These are phyloP conservation scores for Neurospora sp. DNA, from an alignment of 495 filamentous ascomycete genomes.

Conservation along the genomic window DNA sequence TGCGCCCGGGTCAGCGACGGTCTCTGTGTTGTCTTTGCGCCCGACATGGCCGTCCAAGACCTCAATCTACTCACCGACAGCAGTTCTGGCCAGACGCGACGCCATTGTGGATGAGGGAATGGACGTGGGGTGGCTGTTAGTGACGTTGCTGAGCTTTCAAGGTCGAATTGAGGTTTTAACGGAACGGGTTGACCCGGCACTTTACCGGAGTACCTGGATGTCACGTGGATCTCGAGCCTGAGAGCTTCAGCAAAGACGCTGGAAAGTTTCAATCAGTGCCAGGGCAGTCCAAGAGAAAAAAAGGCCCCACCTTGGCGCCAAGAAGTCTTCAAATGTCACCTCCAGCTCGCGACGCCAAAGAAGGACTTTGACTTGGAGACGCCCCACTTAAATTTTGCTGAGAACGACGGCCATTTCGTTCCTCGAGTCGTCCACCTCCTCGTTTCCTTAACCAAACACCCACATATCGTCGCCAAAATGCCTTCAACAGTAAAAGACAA, in stretches of 20 bases:
- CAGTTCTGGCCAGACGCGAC: constrained; percentile 86
- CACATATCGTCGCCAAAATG: constrained; percentile 11
- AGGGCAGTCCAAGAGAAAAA: not conserved
- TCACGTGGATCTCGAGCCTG: constrained; percentile 18
- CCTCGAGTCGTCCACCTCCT: not conserved
- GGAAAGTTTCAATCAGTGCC: not conserved
- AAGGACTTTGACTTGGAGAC: not conserved
- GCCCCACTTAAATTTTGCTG: constrained; percentile 22
- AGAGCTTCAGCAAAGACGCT: not conserved
- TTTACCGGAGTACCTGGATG: constrained; percentile 14
- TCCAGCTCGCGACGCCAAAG: not conserved
- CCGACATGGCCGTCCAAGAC: not conserved
- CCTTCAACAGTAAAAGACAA: constrained; percentile 10
- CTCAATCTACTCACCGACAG: constrained; percentile 61
- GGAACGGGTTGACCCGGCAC: constrained; percentile 22
- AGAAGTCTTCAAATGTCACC: constrained; percentile 1
- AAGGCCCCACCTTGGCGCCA: not conserved
- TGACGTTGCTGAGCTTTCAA: constrained; percentile 29
- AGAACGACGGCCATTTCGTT: not conserved
- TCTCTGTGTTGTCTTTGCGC: constrained; percentile 1
- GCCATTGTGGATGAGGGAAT: constrained; percentile 67
- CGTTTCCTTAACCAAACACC: not conserved
- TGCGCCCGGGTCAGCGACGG: constrained; percentile 1
- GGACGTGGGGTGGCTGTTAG: constrained; percentile 26
- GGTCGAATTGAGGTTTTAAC: constrained; percentile 43